Evolutionary conservation across 257 asterid species (phyloP), one percentile per base, ranked within the genome.

Genomic region (Plantago elongata): DNA sequence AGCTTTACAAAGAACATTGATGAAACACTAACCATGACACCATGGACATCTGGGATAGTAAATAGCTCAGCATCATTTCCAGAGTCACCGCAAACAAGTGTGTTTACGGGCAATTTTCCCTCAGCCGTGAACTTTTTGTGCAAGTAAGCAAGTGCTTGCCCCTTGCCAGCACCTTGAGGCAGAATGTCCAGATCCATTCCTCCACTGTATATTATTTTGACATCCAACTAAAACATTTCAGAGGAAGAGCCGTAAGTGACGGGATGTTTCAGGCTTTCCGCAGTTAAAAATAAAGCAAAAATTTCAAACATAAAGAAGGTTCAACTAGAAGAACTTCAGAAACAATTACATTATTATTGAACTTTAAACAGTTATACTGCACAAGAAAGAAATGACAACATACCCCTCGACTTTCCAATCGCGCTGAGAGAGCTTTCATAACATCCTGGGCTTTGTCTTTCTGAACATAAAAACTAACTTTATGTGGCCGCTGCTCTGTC

Each of bases 81-180:
- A 9, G 99, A 93, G 75, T 93, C 99, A 18, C 99, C 96, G 60
- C 97, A 93, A 62, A 80, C 99, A 76, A 93, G 95, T 15, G 99
- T 93, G 71, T 85, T 93, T 51, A 63, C 67, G 37, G 99, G 99
- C 44, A 75, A 71, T 77, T 83, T 83, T 8, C 83, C 88, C 78
- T 67, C 87, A 1, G 71, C 69, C 74, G 76, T 85, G 71, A 89
- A 79, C 66, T 79, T 93, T 64, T 81, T 78, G 61, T 81, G 99
- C 83, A 93, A 72, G 78, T 93, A 93, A 70, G 96, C 95, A 70
- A 93, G 96, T 64, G 99, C 99, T 75, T 89, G 96, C 74, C 99
- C 99, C 81, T 93, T 93, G 47, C 99, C 99, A 67, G 99, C 99
- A 61, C 99, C 95, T 78, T 83, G 94, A 12, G 99, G 96, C 76